Evolutionary conservation across 116 monocot species (phyloP).

Genomic region (Papilionanthe hybrid): DNA sequence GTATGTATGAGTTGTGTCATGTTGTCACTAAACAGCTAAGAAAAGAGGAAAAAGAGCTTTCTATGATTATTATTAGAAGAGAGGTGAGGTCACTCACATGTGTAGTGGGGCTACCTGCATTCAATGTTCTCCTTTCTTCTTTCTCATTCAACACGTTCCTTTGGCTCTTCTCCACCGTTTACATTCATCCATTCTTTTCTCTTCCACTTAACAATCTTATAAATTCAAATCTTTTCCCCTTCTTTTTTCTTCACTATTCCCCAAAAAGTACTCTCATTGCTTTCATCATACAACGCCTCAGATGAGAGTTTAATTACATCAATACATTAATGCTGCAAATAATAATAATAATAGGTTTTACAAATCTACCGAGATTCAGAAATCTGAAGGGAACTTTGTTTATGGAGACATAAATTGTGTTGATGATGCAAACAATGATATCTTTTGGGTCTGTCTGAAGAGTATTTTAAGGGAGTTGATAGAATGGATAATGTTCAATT

Average conservation of each 20-base stretch:
- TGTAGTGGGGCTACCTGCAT: conserved; percentile 4
- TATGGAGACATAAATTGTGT: background rate
- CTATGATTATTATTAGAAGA: background rate
- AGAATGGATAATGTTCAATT: background rate
- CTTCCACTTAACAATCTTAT: background rate
- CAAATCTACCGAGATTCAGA: too few species aligned
- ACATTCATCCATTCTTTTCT: background rate
- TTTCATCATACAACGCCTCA: too few species aligned
- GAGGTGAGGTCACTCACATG: conserved; percentile 5
- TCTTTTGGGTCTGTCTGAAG: background rate
- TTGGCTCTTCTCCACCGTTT: background rate
- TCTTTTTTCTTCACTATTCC: too few species aligned
- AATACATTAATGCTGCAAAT: background rate
- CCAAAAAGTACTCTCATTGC: too few species aligned
- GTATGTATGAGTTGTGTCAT: too few species aligned
- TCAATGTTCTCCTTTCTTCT: background rate
- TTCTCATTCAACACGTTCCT: background rate
- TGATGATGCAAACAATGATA: conserved; percentile 4
- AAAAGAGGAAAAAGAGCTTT: background rate
- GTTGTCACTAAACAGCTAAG: too few species aligned
- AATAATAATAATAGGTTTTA: background rate
- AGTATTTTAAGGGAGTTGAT: background rate
- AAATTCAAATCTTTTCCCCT: background rate
- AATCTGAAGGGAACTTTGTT: background rate
- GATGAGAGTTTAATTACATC: too few species aligned